Conservation (phyloP, 2,329 filamentous ascomycete genomes). For the Apiospora koreana region DNA sequence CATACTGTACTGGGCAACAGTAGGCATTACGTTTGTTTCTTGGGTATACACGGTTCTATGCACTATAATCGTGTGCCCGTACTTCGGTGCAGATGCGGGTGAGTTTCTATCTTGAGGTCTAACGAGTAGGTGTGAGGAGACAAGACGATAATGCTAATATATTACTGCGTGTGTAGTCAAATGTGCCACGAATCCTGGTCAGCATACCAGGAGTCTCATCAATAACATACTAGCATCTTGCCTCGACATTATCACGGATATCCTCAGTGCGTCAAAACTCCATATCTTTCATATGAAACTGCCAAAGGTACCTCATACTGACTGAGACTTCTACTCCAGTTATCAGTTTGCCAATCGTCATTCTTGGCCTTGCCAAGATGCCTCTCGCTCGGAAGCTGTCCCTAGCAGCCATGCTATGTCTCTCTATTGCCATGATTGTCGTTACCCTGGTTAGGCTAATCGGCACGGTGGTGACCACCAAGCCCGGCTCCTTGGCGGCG, state of each 20-base stretch:
- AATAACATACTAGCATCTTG: not conserved
- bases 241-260: not conserved
- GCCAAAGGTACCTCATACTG: no score
- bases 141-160: not conserved
- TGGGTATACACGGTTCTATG: not conserved
- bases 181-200: not conserved
- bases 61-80: not conserved
- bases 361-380: not conserved
- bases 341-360: not conserved
- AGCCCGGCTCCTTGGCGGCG: not conserved
- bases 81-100: not conserved
- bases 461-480: not conserved
- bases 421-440: not conserved
- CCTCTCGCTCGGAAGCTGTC: not conserved
- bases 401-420: not conserved
- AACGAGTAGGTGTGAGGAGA: no score
- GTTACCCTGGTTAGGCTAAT: not conserved
- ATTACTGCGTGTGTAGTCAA: not conserved
- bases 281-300: no score
- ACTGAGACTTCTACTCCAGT: not conserved
- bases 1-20: not conserved
- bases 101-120: not conserved
- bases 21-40: not conserved
- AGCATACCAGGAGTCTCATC: not conserved
- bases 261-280: not conserved